These are phyloP conservation scores for Phytophthora foliorum DNA, from an alignment of 352 stramenopile species.

Conservation along the genomic window DNA sequence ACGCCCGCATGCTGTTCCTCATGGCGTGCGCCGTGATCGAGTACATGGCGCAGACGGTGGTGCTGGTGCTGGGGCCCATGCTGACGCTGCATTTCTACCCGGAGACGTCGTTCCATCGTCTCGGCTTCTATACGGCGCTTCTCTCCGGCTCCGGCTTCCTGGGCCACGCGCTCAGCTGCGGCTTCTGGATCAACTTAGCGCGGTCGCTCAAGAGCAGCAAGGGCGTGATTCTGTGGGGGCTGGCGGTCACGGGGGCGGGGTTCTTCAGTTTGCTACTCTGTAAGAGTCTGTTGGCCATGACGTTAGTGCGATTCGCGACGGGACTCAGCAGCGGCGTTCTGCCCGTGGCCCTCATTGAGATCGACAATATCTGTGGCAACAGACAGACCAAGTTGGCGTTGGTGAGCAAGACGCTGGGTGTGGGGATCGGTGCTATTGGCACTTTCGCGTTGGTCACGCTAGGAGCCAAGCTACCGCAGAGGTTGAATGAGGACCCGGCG, in stretches of 20 bases:
- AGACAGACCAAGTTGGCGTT: slow-evolving; percentile 72
- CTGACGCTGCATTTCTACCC: slow-evolving; percentile 85
- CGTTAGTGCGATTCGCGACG: slow-evolving; percentile 79
- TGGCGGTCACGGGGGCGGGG: slow-evolving; percentile 70
- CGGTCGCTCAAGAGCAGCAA: slow-evolving; percentile 81
- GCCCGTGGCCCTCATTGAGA: slow-evolving; percentile 81
- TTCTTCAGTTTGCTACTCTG: slow-evolving; percentile 84
- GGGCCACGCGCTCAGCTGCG: slow-evolving; percentile 75
- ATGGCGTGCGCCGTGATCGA: slow-evolving; percentile 85
- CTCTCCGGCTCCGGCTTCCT: slow-evolving; percentile 75
- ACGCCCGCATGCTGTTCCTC: slow-evolving; percentile 81
- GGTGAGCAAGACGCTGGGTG: slow-evolving; percentile 74
- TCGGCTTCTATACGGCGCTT: slow-evolving; percentile 84
- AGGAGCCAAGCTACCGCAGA: slow-evolving; percentile 55
- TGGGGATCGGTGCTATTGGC: slow-evolving; percentile 57
- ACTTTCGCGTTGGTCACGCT: slow-evolving; percentile 65
- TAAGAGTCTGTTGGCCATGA: slow-evolving; percentile 81
- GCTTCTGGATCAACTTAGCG: slow-evolving; percentile 84
- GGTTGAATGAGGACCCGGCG: slow-evolving; percentile 35
- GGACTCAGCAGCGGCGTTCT: slow-evolving; percentile 80
- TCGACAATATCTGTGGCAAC: slow-evolving; percentile 87
- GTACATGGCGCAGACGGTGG: slow-evolving; percentile 76
- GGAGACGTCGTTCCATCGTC: slow-evolving; percentile 69
- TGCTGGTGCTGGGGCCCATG: slow-evolving; percentile 78
- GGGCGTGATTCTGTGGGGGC: slow-evolving; percentile 83